Base-by-base conservation (phyloP, 257 asterid genomes). In the Lycium barbarum region DNA sequence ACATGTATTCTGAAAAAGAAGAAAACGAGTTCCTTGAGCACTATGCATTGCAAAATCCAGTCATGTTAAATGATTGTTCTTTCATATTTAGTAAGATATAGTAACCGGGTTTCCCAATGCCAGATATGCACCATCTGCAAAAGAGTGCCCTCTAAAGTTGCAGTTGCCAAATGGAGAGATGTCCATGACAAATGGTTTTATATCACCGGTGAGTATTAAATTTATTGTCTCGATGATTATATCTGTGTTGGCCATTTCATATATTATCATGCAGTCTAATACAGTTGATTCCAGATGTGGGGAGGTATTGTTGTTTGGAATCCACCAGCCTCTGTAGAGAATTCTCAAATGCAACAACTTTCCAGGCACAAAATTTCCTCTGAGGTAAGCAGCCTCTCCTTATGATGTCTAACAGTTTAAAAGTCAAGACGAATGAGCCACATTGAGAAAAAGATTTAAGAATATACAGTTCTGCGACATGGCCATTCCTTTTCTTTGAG, bases 221-320 rank as follows among this genome's bases (percentile, higher is more conserved):
- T 83, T 53, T 65, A 0, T n/a, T 45, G 45, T 17, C 73, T 45
- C 13, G 9, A 65, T 83, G 68, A 59, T 59, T 33, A 38, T 49
- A 53, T 49, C 62, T 76, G 45, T 13, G 9, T 26, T 57, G 11
- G 0, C 82, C 45, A 51, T 76, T 76, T 76, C 20, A 76, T 76
- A 76, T 22, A 22, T 26, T 22, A 51, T 51, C 63, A 76, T 22
- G 63, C 47, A 53, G 82, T 76, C 40, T 76, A 26, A 81, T 81
- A 68, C n/a, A 59, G 35, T 58, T 36, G 80, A 47, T 85, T 91
- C 80, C 88, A 96, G 99, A 94, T 93, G 97, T 96, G 99, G 98
- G 99, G 99, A 83, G 91, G 99, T 81, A 93, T 96, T 81, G 90
- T 92, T 89, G 96, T 95, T 82, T 95, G 98, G 98, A 96, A 95